Evolutionary conservation across 1,284 basidiomycete species (phyloP), one percentile per base, ranked within the genome.

Genomic region (Neolentinus lepideus): DNA sequence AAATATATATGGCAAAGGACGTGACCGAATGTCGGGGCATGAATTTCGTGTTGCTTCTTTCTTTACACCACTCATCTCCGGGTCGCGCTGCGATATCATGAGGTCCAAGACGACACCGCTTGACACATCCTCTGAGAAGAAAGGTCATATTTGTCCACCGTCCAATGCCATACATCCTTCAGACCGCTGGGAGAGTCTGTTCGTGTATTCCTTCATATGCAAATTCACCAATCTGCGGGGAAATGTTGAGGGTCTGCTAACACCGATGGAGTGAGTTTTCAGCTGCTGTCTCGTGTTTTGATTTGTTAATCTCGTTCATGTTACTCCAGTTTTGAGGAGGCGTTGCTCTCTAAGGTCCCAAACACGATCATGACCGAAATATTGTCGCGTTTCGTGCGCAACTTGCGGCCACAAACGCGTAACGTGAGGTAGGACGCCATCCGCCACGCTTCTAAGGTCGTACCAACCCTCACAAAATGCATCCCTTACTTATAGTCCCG

Each of bases 101-200:
- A 67, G 67, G 58, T 54, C 62, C 22, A 29, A 50, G 46, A 38
- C 59, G 47, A 43, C 54, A 53, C 50, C 58, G 22, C 51, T 54
- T 31, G 67, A 67, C 33, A 43, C 60, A 25, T 27, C 60, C 48
- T 27, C 61, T 54, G 75, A 80, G 57, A 80, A 78, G 68, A 84
- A 80, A 72, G 80, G 81, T 4, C 88, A 90, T 63, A 61, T 88
- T 60, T 90, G 87, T 66, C 88, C 88, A 14, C 84, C 85, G 19
- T 88, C 85, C 25, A 75, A 76, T 64, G 87, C 85, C 36, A 78
- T 66, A 51, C 87, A 89, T 73, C 90, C 89, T 36, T 76, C 76
- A 56, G 84, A 86, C 72, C 84, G 86, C 68, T 92, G 89, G 89
- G 89, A 92, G 73, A 81, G 85, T n/a, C 71, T 88, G 61, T 92